These are phyloP conservation scores for Pythium coloratum DNA, from an alignment of 352 stramenopile genomes.

Conservation along the genomic window DNA sequence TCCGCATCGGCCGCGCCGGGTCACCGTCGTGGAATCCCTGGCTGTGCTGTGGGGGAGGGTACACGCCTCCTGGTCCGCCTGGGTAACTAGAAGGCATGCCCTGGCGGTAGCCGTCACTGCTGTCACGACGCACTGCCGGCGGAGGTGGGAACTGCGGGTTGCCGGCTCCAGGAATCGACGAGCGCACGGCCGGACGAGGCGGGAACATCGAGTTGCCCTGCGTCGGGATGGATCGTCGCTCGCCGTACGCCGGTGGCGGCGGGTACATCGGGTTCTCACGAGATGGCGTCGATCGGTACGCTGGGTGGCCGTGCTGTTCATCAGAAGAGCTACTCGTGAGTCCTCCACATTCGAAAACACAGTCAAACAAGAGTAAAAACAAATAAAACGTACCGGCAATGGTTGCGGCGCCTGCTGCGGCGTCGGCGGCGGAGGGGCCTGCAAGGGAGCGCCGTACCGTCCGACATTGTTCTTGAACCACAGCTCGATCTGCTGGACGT, in stretches of 20 bases:
- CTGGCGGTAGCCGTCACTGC: constrained; percentile 36
- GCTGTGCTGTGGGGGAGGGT: constrained; percentile 22
- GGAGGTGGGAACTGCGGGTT: constrained; percentile 66
- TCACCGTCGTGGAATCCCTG: constrained; percentile 29
- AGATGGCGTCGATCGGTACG: constrained; percentile 54
- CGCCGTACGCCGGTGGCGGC: constrained; percentile 47
- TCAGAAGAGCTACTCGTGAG: neutral
- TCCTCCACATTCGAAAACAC: neutral
- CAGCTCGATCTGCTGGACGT: constrained; percentile 81
- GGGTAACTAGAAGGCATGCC: constrained; percentile 15
- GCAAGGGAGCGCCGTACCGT: constrained; percentile 36
- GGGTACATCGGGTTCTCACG: constrained; percentile 62
- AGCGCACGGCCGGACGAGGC: constrained; percentile 38
- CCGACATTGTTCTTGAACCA: constrained; percentile 84
- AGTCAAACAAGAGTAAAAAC: neutral
- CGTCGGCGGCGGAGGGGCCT: constrained; percentile 2
- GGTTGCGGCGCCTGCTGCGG: constrained; percentile 8
- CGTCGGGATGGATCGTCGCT: constrained; percentile 62
- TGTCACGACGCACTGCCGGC: constrained; percentile 40
- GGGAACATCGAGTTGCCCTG: constrained; percentile 75
- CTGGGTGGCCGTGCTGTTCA: constrained; percentile 29
- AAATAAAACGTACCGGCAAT: constrained; percentile 11
- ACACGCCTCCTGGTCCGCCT: neutral
- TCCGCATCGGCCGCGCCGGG: constrained; percentile 44
- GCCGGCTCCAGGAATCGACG: constrained; percentile 50